Conservation (phyloP, 257 asterid species). For the Solanum habrochaites region DNA sequence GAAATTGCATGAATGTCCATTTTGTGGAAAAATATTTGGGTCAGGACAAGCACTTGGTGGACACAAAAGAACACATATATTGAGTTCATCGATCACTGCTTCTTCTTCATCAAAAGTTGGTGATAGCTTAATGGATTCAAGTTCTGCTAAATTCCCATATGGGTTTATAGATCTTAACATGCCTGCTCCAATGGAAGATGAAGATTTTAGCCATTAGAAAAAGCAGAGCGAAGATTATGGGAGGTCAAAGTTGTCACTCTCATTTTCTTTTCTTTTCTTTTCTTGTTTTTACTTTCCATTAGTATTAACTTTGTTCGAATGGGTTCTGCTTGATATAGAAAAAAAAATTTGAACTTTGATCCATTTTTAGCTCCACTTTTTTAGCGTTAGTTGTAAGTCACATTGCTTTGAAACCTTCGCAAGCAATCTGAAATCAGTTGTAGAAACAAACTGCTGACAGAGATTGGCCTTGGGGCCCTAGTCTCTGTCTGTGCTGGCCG, state of each 20-base stretch:
- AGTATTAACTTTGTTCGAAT: neutral
- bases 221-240: neutral
- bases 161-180: constrained; percentile 33
- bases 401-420: constrained; percentile 1
- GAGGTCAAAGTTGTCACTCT: neutral
- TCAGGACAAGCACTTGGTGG: constrained; percentile 71
- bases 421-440: constrained; percentile 3
- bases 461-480: constrained; percentile 1
- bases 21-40: constrained; percentile 39
- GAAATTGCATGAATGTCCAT: constrained; percentile 36
- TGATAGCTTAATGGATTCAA: constrained; percentile 2
- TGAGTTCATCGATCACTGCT: constrained; percentile 3
- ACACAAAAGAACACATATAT: constrained; percentile 43
- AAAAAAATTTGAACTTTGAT: neutral
- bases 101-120: neutral
- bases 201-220: neutral
- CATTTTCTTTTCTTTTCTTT: neutral
- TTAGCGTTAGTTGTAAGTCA: neutral
- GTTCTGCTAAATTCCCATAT: constrained; percentile 3
- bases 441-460: constrained; percentile 1
- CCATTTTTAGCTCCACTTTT: neutral
- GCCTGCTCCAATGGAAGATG: constrained; percentile 38
- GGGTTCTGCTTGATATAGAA: neutral
- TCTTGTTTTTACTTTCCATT: neutral
- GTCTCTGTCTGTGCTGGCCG: neutral